Conservation (phyloP, 75 land plant species). For the Sequoiadendron giganteum region DNA sequence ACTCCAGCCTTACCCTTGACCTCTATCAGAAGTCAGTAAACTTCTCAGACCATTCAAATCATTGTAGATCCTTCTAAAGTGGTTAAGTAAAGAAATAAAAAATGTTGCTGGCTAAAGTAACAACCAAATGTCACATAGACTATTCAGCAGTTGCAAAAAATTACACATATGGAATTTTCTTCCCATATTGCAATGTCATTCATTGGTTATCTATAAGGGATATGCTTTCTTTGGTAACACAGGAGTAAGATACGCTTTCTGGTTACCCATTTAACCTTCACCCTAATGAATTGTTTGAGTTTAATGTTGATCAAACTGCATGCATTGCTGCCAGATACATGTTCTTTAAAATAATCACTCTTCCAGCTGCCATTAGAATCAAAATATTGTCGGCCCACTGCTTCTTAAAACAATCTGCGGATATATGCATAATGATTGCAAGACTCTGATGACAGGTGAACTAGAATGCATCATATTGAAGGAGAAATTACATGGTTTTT, state of each 20-base stretch:
- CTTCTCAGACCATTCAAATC: not conserved
- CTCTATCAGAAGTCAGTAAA: not conserved
- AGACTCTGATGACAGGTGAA: not conserved
- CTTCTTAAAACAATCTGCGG: not conserved
- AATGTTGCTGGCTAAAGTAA: too few relatives aligned
- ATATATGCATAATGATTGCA: too few relatives aligned
- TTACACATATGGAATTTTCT: too few relatives aligned
- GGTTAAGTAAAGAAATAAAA: not conserved
- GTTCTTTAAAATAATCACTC: not conserved
- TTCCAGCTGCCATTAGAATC: not conserved
- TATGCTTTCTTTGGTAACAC: not conserved
- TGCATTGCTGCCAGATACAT: not conserved
- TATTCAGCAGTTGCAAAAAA: too few relatives aligned
- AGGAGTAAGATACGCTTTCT: not conserved
- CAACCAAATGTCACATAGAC: too few relatives aligned
- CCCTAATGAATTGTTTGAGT: not conserved
- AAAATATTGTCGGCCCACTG: too few relatives aligned
- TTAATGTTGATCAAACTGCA: not conserved
- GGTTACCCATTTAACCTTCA: not conserved
- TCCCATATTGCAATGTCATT: too few relatives aligned
- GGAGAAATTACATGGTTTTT: not conserved
- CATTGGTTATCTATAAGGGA: not conserved
- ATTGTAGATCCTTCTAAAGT: not conserved
- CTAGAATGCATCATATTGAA: not conserved
- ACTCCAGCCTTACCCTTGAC: too few relatives aligned